Evolutionary conservation across 176 grass and related monocot genomes (phyloP), one percentile per base, ranked within the genome.

Genomic region (Panicum miliaceum): DNA sequence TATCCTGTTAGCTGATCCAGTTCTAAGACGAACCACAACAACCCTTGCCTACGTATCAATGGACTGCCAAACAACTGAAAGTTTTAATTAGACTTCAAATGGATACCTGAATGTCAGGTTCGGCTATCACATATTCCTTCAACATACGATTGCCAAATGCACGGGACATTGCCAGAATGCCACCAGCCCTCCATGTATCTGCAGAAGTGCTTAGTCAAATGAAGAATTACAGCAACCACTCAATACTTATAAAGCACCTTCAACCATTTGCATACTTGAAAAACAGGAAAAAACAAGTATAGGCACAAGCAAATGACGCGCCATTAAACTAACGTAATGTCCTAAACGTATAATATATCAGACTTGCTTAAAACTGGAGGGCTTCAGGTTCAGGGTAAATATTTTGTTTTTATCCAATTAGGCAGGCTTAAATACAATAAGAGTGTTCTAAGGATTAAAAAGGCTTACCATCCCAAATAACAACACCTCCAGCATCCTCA

Each of bases 171-270:
- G 93, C 93, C 63, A 98, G 79, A 60, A 93, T 88, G 81, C 91
- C 93, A 67, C 86, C 89, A 56, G 94, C 96, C 69, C 93, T 95
- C 87, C 87, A 98, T 66, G 96, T 98, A 76, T 91, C 91, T 93
- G 78, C 67, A 87, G 65, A 62, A 73, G 46, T 58, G 85, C 58
- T 81, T 84, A 60, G 48, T n/a, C 20, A 61, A 88, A 43, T 16
- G 20, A 75, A 75, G 54, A 81, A 85, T 3, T 70, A 81, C 16
- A 66, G 59, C 11, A 69, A 13, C 32, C 57, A 46, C 34, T 26
- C 53, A 48, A 64, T 75, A 52, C 9, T 69, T 84, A 23, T 41
- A 80, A 80, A 72, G 48, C 63, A 84, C 64, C 12, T 83, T 87
- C 43, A 89, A 75, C 51, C 37, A 42, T 34, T 45, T 18, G 56